A percentile compares a stretch with the other conserved stretches of the same genome.
Conservation (phyloP, 805 yeast genomes). For the Suhomyces sp. region DNA sequence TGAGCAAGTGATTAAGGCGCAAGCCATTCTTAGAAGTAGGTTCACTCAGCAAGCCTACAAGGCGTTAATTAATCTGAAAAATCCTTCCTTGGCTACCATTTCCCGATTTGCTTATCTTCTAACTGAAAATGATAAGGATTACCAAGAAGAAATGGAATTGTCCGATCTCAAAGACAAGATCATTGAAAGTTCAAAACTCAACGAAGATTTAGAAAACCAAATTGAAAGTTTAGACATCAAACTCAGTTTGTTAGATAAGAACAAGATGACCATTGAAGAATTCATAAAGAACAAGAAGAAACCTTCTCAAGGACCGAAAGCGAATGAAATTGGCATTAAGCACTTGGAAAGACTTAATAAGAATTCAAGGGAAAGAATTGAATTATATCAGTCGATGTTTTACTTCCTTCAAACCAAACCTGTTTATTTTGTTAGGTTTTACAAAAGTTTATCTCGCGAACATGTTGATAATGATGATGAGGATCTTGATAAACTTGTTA, state of each 20-base stretch:
- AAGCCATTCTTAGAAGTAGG: slow-evolving; percentile 67
- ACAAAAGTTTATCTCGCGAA: slow-evolving; percentile 34
- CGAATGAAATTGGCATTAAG: slow-evolving; percentile 20
- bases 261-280: slow-evolving; percentile 76
- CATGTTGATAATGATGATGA: slow-evolving; percentile 6
- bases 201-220: slow-evolving; percentile 69
- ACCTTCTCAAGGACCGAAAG: slow-evolving; percentile 26
- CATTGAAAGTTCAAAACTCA: slow-evolving; percentile 64
- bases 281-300: slow-evolving; percentile 47
- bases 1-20: slow-evolving; percentile 66
- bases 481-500: slow-evolving; percentile 11
- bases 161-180: slow-evolving; percentile 68
- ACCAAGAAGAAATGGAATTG: slow-evolving; percentile 69
- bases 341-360: slow-evolving; percentile 35
- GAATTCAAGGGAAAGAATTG: slow-evolving; percentile 52
- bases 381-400: slow-evolving; percentile 72
- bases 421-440: slow-evolving; percentile 59
- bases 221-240: slow-evolving; percentile 78
- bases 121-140: slow-evolving; percentile 70
- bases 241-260: slow-evolving; percentile 72
- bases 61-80: slow-evolving; percentile 62
- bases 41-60: slow-evolving; percentile 72
- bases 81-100: slow-evolving; percentile 78
- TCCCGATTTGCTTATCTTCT: slow-evolving; percentile 73
- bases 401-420: slow-evolving; percentile 86